A percentile compares a stretch with the other conserved stretches of the same genome.
phyloP scores from a whole-genome alignment of 1,139 yeast genomes.

The Hemisphaericaspora xylanilytica region DNA sequence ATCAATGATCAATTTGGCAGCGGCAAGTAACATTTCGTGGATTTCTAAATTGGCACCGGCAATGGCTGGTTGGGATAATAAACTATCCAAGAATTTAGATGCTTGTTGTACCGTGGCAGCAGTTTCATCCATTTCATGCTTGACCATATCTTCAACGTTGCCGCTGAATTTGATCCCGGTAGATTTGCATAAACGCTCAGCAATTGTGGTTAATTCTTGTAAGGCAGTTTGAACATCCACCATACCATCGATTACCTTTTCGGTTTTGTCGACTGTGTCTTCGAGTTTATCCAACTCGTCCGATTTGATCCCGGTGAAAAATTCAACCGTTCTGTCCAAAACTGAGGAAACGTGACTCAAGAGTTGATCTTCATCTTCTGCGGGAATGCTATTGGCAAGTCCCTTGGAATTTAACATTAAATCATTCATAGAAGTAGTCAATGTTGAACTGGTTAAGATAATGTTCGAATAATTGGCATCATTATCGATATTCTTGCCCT shows the following conservation, averaged over 20 bases:
- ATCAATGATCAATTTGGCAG: conserved; percentile 79
- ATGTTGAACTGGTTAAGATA: conserved; percentile 64
- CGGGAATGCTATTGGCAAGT: conserved; percentile 51
- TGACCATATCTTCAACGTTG: conserved; percentile 69
- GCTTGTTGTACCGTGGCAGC: conserved; percentile 71
- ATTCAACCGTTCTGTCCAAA: conserved; percentile 61
- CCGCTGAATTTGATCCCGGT: conserved; percentile 45
- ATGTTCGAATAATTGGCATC: conserved; percentile 55
- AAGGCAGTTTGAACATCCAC: conserved; percentile 69
- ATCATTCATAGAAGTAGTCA: conserved; percentile 64
- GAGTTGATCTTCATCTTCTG: conserved; percentile 54
- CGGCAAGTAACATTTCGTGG: conserved; percentile 72
- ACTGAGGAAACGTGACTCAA: conserved; percentile 51
- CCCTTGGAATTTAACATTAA: conserved; percentile 73
- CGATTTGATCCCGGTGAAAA: conserved; percentile 60
- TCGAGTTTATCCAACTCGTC: conserved; percentile 46
- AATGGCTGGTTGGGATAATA: conserved; percentile 55
- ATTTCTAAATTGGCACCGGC: conserved; percentile 65
- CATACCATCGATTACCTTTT: conserved; percentile 72
- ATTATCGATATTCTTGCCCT: conserved; percentile 66
- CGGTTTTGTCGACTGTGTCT: conserved; percentile 69
- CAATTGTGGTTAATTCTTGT: conserved; percentile 54
- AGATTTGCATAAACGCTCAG: conserved; percentile 53
- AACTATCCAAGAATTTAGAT: conserved; percentile 53
- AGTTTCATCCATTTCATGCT: conserved; percentile 67